Conservation (phyloP, 371 early-diverging fungal species). For the Syncephalastrum sp. region DNA sequence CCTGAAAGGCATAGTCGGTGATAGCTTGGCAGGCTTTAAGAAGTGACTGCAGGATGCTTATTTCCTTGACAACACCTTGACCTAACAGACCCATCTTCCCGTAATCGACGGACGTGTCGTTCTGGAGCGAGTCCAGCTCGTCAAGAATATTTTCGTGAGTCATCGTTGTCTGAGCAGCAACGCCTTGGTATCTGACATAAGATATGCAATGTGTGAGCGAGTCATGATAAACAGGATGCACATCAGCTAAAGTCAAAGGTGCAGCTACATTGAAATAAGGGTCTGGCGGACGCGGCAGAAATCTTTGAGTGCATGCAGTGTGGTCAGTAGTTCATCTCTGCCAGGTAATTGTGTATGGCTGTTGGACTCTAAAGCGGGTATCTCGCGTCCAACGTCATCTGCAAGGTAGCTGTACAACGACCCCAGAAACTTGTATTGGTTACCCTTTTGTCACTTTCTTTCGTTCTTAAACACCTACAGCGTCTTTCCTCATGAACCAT, state of each 20-base stretch:
- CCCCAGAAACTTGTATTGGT: constrained; percentile 21
- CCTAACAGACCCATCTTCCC: constrained; percentile 41
- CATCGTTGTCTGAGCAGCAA: constrained; percentile 22
- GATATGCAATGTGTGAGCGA: neutral
- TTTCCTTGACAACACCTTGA: constrained; percentile 46
- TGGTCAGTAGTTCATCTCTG: neutral
- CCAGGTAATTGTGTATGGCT: no score
- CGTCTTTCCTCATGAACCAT: constrained; percentile 49
- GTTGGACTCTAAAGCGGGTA: constrained; percentile 8
- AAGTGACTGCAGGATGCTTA: constrained; percentile 38
- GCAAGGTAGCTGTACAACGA: constrained; percentile 33
- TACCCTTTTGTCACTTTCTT: neutral
- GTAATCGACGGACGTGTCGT: constrained; percentile 9
- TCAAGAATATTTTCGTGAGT: constrained; percentile 16
- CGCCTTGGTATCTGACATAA: constrained; percentile 29
- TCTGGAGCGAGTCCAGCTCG: neutral
- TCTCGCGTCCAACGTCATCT: constrained; percentile 33
- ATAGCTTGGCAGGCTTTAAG: constrained; percentile 47
- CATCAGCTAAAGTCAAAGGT: neutral
- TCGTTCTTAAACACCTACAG: constrained; percentile 20
- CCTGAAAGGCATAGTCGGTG: constrained; percentile 56
- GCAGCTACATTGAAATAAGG: constrained; percentile 33
- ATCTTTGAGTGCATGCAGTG: constrained; percentile 26
- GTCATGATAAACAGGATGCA: neutral
- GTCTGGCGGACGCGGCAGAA: constrained; percentile 32